Conservation (phyloP, 1,139 yeast species). For the Lodderomyces elongisporus region DNA sequence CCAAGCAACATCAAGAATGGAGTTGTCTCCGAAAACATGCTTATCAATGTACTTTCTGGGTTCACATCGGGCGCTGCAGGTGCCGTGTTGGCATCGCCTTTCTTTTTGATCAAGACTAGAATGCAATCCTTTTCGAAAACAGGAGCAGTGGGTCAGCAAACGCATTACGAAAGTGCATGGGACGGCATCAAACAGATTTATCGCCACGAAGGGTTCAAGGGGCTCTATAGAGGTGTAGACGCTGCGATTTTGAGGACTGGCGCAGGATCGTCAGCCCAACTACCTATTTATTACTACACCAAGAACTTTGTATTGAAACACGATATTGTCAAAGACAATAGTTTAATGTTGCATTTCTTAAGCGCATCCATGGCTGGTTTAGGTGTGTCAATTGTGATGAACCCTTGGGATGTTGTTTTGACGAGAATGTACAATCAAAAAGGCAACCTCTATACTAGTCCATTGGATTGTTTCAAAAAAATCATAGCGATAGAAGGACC, state of each 20-base stretch:
- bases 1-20: conserved; percentile 32
- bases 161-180: conserved; percentile 67
- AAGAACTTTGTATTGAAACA: conserved; percentile 52
- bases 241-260: conserved; percentile 95
- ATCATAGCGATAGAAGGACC: conserved; percentile 83
- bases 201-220: conserved; percentile 66
- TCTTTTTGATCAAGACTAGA: conserved; percentile 87
- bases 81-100: conserved; percentile 85
- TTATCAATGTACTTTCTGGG: conserved; percentile 76
- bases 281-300: conserved; percentile 84
- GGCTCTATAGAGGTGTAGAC: conserved; percentile 85
- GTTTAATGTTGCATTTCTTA: conserved; percentile 65
- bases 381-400: conserved; percentile 93
- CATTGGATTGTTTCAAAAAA: conserved; percentile 81
- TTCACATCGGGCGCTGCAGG: conserved; percentile 85
- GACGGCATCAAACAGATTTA: conserved; percentile 65
- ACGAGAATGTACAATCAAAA: conserved; percentile 94
- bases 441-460: conserved; percentile 80
- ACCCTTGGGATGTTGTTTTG: conserved; percentile 93
- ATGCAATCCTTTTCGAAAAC: conserved; percentile 81
- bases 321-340: conserved; percentile 51
- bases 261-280: conserved; percentile 91
- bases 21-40: conserved; percentile 52
- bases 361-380: conserved; percentile 81
- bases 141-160: conserved; percentile 82